Evolutionary conservation across 2,329 filamentous ascomycete genomes (phyloP).

Genomic region (Cercospora janseana): DNA sequence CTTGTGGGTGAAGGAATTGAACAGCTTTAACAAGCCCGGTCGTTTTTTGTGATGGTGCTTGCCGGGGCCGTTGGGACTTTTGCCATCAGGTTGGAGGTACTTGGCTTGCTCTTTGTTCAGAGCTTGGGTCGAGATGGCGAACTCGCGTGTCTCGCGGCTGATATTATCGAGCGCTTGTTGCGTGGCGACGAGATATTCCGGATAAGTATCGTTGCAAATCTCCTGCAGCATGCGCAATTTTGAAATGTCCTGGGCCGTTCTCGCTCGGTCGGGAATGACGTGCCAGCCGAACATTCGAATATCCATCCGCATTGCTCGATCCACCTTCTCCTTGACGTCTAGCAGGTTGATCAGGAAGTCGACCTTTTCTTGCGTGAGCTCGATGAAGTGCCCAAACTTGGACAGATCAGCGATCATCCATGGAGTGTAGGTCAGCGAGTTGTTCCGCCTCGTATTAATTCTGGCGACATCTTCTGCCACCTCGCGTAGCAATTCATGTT

Average conservation of each 20-base stretch:
- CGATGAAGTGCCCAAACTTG: conserved; percentile 45
- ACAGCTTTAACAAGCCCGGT: conserved; percentile 31
- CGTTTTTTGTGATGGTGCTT: conserved; percentile 27
- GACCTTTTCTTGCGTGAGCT: conserved; percentile 43
- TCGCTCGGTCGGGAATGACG: conserved; percentile 37
- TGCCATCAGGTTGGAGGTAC: background rate
- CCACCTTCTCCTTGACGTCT: conserved; percentile 45
- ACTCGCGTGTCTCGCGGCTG: conserved; percentile 34
- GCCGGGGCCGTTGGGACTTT: conserved; percentile 7
- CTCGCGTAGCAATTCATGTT: conserved; percentile 45
- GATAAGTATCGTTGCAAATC: conserved; percentile 44
- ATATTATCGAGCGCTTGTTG: conserved; percentile 47
- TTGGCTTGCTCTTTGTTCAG: conserved; percentile 18
- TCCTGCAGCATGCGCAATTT: conserved; percentile 48
- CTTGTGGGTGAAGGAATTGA: conserved; percentile 30
- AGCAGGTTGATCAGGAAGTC: conserved; percentile 46
- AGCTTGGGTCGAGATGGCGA: conserved; percentile 9
- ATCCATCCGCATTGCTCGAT: conserved; percentile 46
- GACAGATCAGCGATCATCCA: conserved; percentile 45
- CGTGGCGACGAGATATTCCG: conserved; percentile 45
- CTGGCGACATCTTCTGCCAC: conserved; percentile 36
- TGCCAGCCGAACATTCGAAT: conserved; percentile 52
- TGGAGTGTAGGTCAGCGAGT: conserved; percentile 35
- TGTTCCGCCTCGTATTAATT: conserved; percentile 35
- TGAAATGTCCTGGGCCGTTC: conserved; percentile 39